Conservation (phyloP, 2,329 filamentous ascomycete species). For the Cadophora malorum region DNA sequence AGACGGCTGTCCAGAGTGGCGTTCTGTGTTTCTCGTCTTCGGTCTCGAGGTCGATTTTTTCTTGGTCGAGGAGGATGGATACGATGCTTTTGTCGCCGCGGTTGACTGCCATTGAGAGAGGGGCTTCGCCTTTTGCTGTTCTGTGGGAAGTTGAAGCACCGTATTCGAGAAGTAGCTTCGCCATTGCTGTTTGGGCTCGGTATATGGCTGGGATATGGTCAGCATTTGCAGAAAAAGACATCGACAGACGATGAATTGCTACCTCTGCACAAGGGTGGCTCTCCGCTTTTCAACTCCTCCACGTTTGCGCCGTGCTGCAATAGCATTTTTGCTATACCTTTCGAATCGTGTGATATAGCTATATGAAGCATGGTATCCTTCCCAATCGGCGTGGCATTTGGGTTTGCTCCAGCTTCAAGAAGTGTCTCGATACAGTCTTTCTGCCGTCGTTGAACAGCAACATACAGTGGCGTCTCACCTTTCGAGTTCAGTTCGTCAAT, state of each 20-base stretch:
- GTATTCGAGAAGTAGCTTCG: constrained; percentile 29
- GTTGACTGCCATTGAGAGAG: constrained; percentile 22
- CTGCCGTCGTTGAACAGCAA: constrained; percentile 19
- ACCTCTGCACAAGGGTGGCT: constrained; percentile 25
- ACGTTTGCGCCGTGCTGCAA: constrained; percentile 25
- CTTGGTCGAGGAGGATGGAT: constrained; percentile 72
- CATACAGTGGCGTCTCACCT: constrained; percentile 26
- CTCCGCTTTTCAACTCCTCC: constrained; percentile 30
- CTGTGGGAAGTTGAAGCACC: constrained; percentile 19
- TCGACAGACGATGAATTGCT: not conserved
- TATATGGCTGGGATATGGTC: constrained; percentile 13
- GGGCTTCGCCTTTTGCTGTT: constrained; percentile 25
- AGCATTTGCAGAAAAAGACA: not conserved
- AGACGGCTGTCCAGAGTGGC: constrained; percentile 49
- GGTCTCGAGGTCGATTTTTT: constrained; percentile 74
- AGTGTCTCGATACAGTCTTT: constrained; percentile 22
- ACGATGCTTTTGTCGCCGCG: constrained; percentile 26
- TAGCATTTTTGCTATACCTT: constrained; percentile 25
- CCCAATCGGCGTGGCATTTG: constrained; percentile 17
- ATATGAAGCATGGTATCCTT: constrained; percentile 27
- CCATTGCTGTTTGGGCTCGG: constrained; percentile 21
- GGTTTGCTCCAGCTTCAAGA: constrained; percentile 28
- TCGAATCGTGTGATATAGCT: constrained; percentile 5
- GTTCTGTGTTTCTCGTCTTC: constrained; percentile 78
- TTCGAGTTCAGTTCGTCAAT: constrained; percentile 20